Evolutionary conservation across 805 yeast genomes (phyloP), one percentile per base, ranked within the genome.

Genomic region (Suhomyces sp.): DNA sequence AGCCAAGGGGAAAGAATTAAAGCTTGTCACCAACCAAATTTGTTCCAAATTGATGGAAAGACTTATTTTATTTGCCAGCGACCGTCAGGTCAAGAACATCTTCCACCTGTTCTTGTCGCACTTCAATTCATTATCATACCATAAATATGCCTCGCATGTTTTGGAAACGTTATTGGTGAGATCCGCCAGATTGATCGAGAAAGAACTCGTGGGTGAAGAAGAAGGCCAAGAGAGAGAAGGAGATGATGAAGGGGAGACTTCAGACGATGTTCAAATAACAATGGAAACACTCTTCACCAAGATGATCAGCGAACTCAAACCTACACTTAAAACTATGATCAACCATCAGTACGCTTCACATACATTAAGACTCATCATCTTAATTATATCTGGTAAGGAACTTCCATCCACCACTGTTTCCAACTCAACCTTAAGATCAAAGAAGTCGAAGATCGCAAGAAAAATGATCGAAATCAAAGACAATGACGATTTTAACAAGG

Each of bases 1-100:
- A 64, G 76, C 88, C 15, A 70, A 74, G 31, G 96, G 96, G 2
- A 88, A 90, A 50, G 98, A 91, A 60, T 67, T 93, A 47, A 91
- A 93, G 59, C 70, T 91, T 25, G 96, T 85, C 4, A 91, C 96
- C 2, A 90, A 91, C 53, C 97, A 90, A 54, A 88, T 91, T 38
- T 88, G 97, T 58, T 91, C 98, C 16, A 91, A 91, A 56, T 70
- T 93, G 39, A 72, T 93, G 69, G 98, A 91, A 60, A 72, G 98
- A 53, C 65, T 91, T 42, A 74, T 91, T n/a, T 60, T 85, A 26
- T 63, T 68, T 13, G 82, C 90, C 11, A 69, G 73, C 18, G 81
- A 79, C 42, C 65, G 60, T 9, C 95, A 88, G 56, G 59, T 88
- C 40, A 79, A 80, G 48, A 65, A 68, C 20, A 54, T 90, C 0